Evolutionary conservation across 768 basidiomycete genomes (phyloP).

Genomic region (Mycena venus): DNA sequence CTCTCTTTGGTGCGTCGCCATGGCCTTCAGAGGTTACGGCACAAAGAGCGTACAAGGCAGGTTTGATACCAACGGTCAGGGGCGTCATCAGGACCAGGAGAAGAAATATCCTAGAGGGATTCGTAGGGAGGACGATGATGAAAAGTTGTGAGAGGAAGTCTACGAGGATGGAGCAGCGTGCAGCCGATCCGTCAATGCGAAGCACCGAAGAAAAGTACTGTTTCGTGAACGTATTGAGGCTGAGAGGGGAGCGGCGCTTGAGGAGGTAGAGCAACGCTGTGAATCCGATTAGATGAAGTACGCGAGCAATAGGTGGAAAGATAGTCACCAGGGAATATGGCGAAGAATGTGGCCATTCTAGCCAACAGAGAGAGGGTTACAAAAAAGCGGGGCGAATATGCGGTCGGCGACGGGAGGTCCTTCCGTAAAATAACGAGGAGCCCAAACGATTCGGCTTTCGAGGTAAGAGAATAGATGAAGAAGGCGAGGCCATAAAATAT

Average conservation of each 20-base stretch:
- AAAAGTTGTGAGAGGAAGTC: slow-evolving; percentile 24
- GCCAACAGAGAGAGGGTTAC: not conserved
- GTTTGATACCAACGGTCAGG: slow-evolving; percentile 27
- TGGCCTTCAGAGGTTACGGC: slow-evolving; percentile 20
- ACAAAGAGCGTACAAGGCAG: slow-evolving; percentile 26
- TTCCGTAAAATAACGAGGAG: slow-evolving; percentile 14
- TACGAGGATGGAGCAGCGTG: slow-evolving; percentile 17
- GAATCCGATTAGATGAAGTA: not conserved
- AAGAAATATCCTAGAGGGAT: slow-evolving; percentile 15
- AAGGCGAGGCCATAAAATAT: slow-evolving; percentile 23
- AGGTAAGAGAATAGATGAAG: slow-evolving; percentile 31
- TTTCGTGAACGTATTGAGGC: slow-evolving; percentile 25
- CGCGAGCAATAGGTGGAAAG: not conserved
- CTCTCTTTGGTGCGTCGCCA: slow-evolving; percentile 12
- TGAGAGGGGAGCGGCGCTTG: slow-evolving; percentile 27
- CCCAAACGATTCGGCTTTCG: slow-evolving; percentile 21
- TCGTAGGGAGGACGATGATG: slow-evolving; percentile 18
- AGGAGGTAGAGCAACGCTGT: slow-evolving; percentile 23
- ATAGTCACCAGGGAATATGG: slow-evolving; percentile 26
- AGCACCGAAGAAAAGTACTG: slow-evolving; percentile 29
- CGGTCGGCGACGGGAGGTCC: not conserved
- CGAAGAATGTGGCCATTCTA: slow-evolving; percentile 17
- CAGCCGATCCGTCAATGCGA: slow-evolving; percentile 19
- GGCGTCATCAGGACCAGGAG: slow-evolving; percentile 19
- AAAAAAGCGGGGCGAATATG: slow-evolving; percentile 15